Base-by-base conservation (phyloP, 805 yeast species). In the Lipomyces starkeyi region DNA sequence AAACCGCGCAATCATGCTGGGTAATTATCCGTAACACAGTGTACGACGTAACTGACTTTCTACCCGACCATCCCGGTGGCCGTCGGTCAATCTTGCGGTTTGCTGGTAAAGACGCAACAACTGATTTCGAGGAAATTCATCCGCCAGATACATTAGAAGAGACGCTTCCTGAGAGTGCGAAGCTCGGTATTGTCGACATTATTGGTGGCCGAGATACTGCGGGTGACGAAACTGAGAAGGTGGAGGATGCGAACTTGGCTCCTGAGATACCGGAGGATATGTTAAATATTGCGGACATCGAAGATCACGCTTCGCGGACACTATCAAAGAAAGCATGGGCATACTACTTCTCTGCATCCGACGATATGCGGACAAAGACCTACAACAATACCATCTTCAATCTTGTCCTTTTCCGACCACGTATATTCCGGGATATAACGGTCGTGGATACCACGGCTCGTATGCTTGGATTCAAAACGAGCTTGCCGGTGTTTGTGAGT, bases 291-390 rank as follows among this genome's bases (percentile, higher is more conserved):
- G 88, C 86, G 73, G 98, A 94, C 78, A 91, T 94, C 75, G 98
- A 94, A 78, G 84, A 85, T 73, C 87, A 94, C 59, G 98, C 98
- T 2, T 83, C 91, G 62, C 84, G 87, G 65, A 89, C 91, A 43
- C 81, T 94, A 82, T 85, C 91, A 35, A 86, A 86, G 65, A 85
- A 86, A 49, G 98, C 95, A 0, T 91, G 98, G 96, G 95, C 95
- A 11, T 94, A 70, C 62, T 85, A 83, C 73, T 83, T 77, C 67
- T 83, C 86, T 7, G 87, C 85, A 5, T 78, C 85, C 32, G 85
- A 83, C 62, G 87, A 85, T 75, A 83, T 84, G 72, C 75, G 82
- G 55, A 77, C 87, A 0, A 74, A 83, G 64, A 70, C 80, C 60
- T 83, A 82, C 71, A 85, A 85, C 73, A 81, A 80, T 63, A 71